A percentile compares a stretch with the other conserved stretches of the same genome.
phyloP scores from a whole-genome alignment of 768 basidiomycete genomes.

The Calocera viscosa region DNA sequence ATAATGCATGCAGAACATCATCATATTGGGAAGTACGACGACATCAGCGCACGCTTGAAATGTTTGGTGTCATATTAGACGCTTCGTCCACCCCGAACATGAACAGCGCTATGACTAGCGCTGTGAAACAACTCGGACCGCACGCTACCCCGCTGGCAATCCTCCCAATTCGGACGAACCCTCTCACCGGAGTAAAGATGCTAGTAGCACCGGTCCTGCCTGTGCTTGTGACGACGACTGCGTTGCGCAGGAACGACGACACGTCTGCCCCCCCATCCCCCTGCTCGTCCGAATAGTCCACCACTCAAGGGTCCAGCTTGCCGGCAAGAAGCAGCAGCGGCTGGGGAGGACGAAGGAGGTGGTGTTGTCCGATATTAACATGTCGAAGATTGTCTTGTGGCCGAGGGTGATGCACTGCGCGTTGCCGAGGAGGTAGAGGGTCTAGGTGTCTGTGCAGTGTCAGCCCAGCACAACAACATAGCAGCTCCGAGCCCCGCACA shows the following conservation, averaged over 20 bases:
- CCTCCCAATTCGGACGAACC: not conserved
- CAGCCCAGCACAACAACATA: not conserved
- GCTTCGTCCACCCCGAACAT: no score
- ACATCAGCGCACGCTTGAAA: no score
- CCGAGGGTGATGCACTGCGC: not conserved
- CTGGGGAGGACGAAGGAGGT: not conserved
- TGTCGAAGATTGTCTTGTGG: not conserved
- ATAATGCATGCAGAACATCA: no score
- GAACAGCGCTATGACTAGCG: not conserved
- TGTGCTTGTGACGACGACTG: not conserved
- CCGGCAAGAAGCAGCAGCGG: not conserved
- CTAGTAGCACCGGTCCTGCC: not conserved
- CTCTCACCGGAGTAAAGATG: not conserved
- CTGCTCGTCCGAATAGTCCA: not conserved
- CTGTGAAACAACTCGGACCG: not conserved
- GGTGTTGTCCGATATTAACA: not conserved
- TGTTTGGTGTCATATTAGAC: no score
- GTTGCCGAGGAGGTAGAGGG: not conserved
- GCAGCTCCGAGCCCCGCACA: not conserved
- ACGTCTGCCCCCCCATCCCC: not conserved
- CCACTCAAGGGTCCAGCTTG: not conserved
- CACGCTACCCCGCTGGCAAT: not conserved
- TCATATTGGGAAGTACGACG: no score
- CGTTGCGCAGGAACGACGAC: not conserved
- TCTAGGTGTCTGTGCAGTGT: not conserved